phyloP scores from a whole-genome alignment of 495 filamentous ascomycete genomes.

The Echria macrotheca region DNA sequence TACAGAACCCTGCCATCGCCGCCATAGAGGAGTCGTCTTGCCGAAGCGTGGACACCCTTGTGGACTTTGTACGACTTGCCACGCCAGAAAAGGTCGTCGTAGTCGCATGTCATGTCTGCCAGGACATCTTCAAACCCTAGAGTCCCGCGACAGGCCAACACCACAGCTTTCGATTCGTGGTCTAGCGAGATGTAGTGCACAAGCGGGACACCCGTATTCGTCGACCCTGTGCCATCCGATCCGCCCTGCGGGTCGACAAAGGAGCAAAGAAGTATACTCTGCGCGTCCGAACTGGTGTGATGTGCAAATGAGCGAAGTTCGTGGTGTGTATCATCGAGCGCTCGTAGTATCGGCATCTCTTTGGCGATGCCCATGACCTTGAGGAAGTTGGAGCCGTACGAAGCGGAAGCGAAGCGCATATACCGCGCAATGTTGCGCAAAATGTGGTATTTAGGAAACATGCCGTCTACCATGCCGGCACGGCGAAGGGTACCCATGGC shows the following conservation, averaged over 20 bases:
- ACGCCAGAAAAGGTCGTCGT: conserved; percentile 64
- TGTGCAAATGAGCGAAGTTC: conserved; percentile 69
- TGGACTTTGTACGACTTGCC: conserved; percentile 67
- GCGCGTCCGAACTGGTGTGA: conserved; percentile 61
- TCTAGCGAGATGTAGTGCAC: conserved; percentile 76
- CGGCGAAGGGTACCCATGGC: conserved; percentile 51
- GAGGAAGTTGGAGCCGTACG: conserved; percentile 68
- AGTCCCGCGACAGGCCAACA: conserved; percentile 70
- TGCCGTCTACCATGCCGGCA: conserved; percentile 53
- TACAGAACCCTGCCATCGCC: conserved; percentile 59
- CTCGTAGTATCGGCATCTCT: conserved; percentile 41
- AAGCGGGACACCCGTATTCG: conserved; percentile 67
- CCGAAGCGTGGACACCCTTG: conserved; percentile 78
- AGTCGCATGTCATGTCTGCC: conserved; percentile 78
- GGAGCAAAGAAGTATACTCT: conserved; percentile 68
- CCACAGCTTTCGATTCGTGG: conserved; percentile 71
- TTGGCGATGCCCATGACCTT: conserved; percentile 61
- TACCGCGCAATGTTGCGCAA: conserved; percentile 68
- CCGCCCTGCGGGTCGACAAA: conserved; percentile 73
- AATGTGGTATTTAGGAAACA: conserved; percentile 63
- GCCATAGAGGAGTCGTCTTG: conserved; percentile 61
- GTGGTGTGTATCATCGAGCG: conserved; percentile 49
- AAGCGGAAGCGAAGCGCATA: conserved; percentile 71
- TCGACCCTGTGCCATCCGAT: conserved; percentile 63
- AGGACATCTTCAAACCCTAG: conserved; percentile 77